Percentiles rank a stretch among this genome's conserved stretches.
phyloP scores from a whole-genome alignment of 441 rosid genomes.

The Sinapis alba region DNA sequence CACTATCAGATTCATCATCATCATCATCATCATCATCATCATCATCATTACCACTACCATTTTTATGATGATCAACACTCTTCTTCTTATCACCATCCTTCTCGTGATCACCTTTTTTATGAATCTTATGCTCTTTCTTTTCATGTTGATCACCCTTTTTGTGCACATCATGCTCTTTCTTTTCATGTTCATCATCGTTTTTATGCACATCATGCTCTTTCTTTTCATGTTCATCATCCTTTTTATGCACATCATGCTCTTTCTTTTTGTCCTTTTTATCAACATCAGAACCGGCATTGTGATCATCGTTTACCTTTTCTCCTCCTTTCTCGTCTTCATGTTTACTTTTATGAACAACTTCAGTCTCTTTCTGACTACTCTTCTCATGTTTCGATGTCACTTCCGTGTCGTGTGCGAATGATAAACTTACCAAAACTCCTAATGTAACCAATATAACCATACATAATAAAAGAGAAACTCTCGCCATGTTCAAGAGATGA shows the following conservation, averaged over 20 bases:
- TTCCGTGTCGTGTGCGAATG: constrained; percentile 20
- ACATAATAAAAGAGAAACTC: constrained; percentile 36
- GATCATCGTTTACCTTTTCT: constrained; percentile 2
- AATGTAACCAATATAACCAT: constrained; percentile 38
- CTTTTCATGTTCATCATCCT: constrained; percentile 14
- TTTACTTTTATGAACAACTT: constrained; percentile 17
- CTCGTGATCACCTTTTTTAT: constrained; percentile 11
- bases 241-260: constrained; percentile 21
- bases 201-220: constrained; percentile 9
- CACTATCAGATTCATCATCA: constrained; percentile 8
- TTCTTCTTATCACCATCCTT: constrained; percentile 15
- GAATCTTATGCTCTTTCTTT: constrained; percentile 1
- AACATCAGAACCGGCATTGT: neutral
- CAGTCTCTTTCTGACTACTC: neutral
- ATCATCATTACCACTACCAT: neutral
- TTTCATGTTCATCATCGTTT: constrained; percentile 11
- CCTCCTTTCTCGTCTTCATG: constrained; percentile 22
- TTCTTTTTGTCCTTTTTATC: neutral
- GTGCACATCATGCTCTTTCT: constrained; percentile 20
- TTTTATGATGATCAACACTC: neutral
- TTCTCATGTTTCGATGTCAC: constrained; percentile 20
- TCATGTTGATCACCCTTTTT: constrained; percentile 8
- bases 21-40: neutral
- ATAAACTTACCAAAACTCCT: constrained; percentile 36
- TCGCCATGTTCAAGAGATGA: constrained; percentile 43